These are phyloP conservation scores for Microglena sp. DNA, from an alignment of 139 green algal genomes.

Conservation along the genomic window DNA sequence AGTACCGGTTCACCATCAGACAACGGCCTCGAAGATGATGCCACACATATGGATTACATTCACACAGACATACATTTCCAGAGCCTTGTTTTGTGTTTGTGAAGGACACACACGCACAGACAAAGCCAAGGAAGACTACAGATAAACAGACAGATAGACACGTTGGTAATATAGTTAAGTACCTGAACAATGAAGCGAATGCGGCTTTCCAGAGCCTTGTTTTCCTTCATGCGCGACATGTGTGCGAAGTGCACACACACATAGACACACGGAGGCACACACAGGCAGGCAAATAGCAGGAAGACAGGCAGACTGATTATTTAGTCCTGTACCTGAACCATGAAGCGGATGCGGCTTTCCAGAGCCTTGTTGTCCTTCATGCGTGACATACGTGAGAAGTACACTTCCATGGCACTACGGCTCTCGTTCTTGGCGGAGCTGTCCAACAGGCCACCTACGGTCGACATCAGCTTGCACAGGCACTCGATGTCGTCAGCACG, in stretches of 20 bases:
- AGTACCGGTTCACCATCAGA: no score
- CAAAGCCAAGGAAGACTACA: no score
- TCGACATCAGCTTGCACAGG: constrained; percentile 90
- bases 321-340: constrained; percentile 45
- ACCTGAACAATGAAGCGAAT: constrained; percentile 73
- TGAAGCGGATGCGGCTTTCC: constrained; percentile 73
- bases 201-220: constrained; percentile 55
- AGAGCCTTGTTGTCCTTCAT: constrained; percentile 46
- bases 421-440: constrained; percentile 6
- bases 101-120: no score
- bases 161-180: neutral
- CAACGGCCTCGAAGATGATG: no score
- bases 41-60: no score
- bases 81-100: no score
- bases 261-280: no score
- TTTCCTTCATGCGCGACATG: constrained; percentile 47
- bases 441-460: constrained; percentile 59
- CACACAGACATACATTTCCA: no score
- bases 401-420: constrained; percentile 55
- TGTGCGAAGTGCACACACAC: constrained; percentile 82
- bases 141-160: neutral
- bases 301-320: neutral
- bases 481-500: constrained; percentile 88
- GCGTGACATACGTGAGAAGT: constrained; percentile 69
- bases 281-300: no score